Percentiles rank a stretch among this genome's conserved stretches.
These are phyloP conservation scores for Fusarium sp. DNA, from an alignment of 2,329 filamentous ascomycete genomes.

Conservation along the genomic window DNA sequence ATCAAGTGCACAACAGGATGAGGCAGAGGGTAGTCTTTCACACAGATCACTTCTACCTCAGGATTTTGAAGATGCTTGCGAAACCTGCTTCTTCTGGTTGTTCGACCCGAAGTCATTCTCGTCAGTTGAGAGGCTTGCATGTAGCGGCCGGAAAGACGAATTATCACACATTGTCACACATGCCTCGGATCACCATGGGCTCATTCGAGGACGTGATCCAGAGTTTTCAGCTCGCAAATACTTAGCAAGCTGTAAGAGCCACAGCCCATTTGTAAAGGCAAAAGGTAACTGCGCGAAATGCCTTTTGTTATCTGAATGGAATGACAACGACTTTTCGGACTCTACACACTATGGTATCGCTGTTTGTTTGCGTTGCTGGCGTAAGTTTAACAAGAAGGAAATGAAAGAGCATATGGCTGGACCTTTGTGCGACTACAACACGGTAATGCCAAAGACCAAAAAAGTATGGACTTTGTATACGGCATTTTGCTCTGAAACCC, in stretches of 20 bases:
- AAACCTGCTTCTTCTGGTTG: not conserved
- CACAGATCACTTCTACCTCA: accelerated
- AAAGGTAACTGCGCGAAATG: not conserved
- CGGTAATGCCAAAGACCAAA: not conserved
- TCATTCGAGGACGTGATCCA: accelerated
- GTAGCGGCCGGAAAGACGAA: accelerated
- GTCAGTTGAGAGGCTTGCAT: accelerated
- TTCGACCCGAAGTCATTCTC: accelerated
- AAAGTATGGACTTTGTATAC: not conserved
- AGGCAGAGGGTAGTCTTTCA: accelerated
- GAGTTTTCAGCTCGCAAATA: not conserved
- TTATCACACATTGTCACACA: not conserved
- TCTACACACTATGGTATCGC: accelerated
- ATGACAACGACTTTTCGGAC: not conserved
- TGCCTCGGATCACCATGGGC: not conserved
- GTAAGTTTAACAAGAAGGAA: not conserved
- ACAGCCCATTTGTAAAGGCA: accelerated
- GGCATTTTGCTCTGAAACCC: not conserved
- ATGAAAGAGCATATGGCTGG: not conserved
- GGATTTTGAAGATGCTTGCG: not conserved
- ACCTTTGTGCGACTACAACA: not conserved
- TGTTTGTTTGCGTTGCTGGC: not conserved
- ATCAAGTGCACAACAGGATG: not conserved
- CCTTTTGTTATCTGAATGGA: accelerated
- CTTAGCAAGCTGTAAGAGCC: not conserved